Percentiles rank a stretch among this genome's conserved stretches.
phyloP scores from a whole-genome alignment of 345 rosid genomes.

The Euphorbia tirucalli region DNA sequence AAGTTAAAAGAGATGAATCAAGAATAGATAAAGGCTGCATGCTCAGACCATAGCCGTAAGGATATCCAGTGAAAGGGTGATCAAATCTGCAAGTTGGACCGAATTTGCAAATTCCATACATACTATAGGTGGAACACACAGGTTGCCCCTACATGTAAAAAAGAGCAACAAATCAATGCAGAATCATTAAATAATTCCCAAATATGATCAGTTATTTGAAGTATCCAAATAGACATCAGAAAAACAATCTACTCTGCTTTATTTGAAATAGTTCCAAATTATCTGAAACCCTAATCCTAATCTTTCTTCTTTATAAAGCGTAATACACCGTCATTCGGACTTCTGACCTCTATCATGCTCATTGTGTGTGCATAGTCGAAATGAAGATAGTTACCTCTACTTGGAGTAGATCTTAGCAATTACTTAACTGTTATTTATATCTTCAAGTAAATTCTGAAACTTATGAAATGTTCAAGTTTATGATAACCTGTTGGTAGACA shows the following conservation, averaged over 20 bases:
- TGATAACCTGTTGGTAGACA: background rate
- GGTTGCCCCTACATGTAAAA: slow-evolving; percentile 62
- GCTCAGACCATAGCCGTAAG: slow-evolving; percentile 41
- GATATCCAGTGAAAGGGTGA: slow-evolving; percentile 54
- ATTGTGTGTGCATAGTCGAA: background rate
- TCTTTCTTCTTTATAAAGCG: background rate
- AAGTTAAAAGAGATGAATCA: slow-evolving; percentile 43
- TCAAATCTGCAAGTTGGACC: slow-evolving; percentile 75
- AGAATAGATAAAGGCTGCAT: slow-evolving; percentile 37
- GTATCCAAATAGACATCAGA: background rate
- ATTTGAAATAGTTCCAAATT: background rate
- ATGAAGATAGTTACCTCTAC: background rate
- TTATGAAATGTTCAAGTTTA: background rate
- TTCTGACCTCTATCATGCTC: background rate
- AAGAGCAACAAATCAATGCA: slow-evolving; percentile 1
- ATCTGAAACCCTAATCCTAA: background rate
- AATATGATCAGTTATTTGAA: too few species aligned
- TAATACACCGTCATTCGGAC: background rate
- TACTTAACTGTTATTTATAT: background rate
- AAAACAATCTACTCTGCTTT: background rate
- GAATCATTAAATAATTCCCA: background rate
- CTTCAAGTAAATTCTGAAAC: background rate
- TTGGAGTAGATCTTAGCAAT: background rate
- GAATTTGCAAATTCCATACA: slow-evolving; percentile 63
- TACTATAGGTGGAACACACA: slow-evolving; percentile 56